phyloP scores from a whole-genome alignment of 2,329 filamentous ascomycete species.

The Colletotrichum sansevieriae region DNA sequence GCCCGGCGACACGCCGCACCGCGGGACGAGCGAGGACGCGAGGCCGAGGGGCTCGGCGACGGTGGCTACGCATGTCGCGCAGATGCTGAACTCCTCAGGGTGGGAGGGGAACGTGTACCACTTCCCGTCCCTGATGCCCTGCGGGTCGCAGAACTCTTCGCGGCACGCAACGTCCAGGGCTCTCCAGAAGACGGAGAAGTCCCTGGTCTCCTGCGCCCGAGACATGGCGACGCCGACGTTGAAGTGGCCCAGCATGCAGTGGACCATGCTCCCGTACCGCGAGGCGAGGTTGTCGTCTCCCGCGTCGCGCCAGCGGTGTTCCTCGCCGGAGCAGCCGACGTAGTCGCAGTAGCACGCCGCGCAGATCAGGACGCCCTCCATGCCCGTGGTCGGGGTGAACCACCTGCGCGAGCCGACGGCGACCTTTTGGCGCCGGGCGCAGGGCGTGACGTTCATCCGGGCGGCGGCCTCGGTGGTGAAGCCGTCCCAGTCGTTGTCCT shows the following conservation, averaged over 20 bases:
- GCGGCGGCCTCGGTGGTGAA: slow-evolving; percentile 50
- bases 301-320: slow-evolving; percentile 44
- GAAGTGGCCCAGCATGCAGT: slow-evolving; percentile 49
- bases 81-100: slow-evolving; percentile 52
- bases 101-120: slow-evolving; percentile 54
- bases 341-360: slow-evolving; percentile 55
- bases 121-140: slow-evolving; percentile 47
- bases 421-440: slow-evolving; percentile 45
- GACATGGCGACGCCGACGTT: slow-evolving; percentile 50
- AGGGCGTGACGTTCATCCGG: slow-evolving; percentile 46
- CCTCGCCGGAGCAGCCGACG: slow-evolving; percentile 49
- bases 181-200: slow-evolving; percentile 52
- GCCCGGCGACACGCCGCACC: slow-evolving; percentile 37
- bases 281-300: slow-evolving; percentile 31
- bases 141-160: slow-evolving; percentile 48
- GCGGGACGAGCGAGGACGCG: slow-evolving; percentile 48
- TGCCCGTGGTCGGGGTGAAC: slow-evolving; percentile 49
- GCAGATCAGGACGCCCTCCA: slow-evolving; percentile 50
- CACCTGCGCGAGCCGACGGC: slow-evolving; percentile 47
- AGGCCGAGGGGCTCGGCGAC: slow-evolving; percentile 50
- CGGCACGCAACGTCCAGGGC: slow-evolving; percentile 46
- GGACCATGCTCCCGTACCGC: slow-evolving; percentile 40
- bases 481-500: slow-evolving; percentile 48
- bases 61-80: slow-evolving; percentile 51
- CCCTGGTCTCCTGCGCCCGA: slow-evolving; percentile 47